These are phyloP conservation scores for Lodderomyces beijingensis DNA, from an alignment of 1,139 yeast genomes.

Conservation along the genomic window DNA sequence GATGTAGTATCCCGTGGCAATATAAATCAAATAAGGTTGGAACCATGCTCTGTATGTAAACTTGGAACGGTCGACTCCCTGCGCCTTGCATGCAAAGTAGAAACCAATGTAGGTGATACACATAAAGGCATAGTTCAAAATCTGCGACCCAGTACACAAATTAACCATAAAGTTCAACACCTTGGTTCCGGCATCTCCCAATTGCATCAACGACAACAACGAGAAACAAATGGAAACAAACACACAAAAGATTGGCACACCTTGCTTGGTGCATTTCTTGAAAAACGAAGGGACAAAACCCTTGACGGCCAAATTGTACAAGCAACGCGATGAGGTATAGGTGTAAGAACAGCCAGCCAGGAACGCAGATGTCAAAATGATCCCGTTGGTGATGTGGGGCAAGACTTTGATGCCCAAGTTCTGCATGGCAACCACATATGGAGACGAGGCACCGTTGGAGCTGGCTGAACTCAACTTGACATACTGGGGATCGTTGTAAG, in stretches of 20 bases:
- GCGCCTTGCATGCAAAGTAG: conserved; percentile 25
- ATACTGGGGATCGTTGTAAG: conserved; percentile 37
- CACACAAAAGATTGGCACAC: conserved; percentile 24
- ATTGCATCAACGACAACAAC: conserved; percentile 26
- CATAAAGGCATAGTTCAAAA: conserved; percentile 27
- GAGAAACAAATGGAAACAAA: conserved; percentile 21
- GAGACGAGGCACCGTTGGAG: conserved; percentile 35
- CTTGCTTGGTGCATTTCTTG: conserved; percentile 26
- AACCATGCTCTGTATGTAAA: conserved; percentile 31
- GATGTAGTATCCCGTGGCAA: conserved; percentile 28
- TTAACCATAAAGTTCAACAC: conserved; percentile 28
- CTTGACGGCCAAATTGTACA: conserved; percentile 35
- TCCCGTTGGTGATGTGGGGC: conserved; percentile 40
- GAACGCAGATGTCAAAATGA: conserved; percentile 27
- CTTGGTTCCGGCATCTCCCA: conserved; percentile 18
- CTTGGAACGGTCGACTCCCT: conserved; percentile 31
- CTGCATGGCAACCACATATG: conserved; percentile 44
- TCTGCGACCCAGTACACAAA: conserved; percentile 22
- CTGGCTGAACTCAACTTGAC: conserved; percentile 19
- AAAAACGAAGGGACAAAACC: conserved; percentile 40
- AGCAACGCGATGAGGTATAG: conserved; percentile 40
- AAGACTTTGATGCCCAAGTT: conserved; percentile 34
- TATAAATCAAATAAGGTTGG: conserved; percentile 30
- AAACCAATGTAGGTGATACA: conserved; percentile 25
- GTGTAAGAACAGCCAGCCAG: conserved; percentile 45